Evolutionary conservation across 352 stramenopile species (phyloP).

Genomic region (Bremia lactucae): DNA sequence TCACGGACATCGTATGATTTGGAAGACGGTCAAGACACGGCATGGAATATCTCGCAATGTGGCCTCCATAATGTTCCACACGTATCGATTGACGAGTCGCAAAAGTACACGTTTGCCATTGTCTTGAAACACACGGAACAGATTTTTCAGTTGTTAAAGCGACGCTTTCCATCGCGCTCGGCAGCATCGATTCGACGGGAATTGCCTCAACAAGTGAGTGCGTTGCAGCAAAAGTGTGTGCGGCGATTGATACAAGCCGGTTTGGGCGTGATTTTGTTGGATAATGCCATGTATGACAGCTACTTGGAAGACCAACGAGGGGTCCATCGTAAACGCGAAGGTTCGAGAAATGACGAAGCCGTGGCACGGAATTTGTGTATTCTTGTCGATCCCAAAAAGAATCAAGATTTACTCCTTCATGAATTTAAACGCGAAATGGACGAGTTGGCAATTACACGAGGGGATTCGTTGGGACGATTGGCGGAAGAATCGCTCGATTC

Average conservation of each 20-base stretch:
- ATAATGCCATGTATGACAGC: slow-evolving; percentile 56
- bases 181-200: slow-evolving; percentile 55
- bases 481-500: slow-evolving; percentile 72
- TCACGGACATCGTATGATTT: no score
- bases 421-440: slow-evolving; percentile 86
- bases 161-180: slow-evolving; percentile 62
- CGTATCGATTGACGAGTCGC: slow-evolving; percentile 74
- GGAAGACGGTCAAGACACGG: slow-evolving; percentile 7
- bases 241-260: slow-evolving; percentile 71
- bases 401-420: slow-evolving; percentile 65
- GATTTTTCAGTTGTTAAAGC: slow-evolving; percentile 51
- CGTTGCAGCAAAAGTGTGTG: slow-evolving; percentile 75
- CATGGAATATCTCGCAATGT: slow-evolving; percentile 17
- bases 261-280: slow-evolving; percentile 55
- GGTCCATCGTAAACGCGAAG: slow-evolving; percentile 4
- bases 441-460: slow-evolving; percentile 73
- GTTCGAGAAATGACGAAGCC: slow-evolving; percentile 38
- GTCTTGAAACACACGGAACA: slow-evolving; percentile 78
- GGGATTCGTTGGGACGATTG: slow-evolving; percentile 45
- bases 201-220: slow-evolving; percentile 52
- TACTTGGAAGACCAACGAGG: slow-evolving; percentile 22
- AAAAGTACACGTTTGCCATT: slow-evolving; percentile 85
- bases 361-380: slow-evolving; percentile 64
- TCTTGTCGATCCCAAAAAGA: slow-evolving; percentile 76
- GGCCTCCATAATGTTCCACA: slow-evolving; percentile 37